Evolutionary conservation across 1,284 basidiomycete species (phyloP).

Genomic region (Phylloboletellus chloephorus): DNA sequence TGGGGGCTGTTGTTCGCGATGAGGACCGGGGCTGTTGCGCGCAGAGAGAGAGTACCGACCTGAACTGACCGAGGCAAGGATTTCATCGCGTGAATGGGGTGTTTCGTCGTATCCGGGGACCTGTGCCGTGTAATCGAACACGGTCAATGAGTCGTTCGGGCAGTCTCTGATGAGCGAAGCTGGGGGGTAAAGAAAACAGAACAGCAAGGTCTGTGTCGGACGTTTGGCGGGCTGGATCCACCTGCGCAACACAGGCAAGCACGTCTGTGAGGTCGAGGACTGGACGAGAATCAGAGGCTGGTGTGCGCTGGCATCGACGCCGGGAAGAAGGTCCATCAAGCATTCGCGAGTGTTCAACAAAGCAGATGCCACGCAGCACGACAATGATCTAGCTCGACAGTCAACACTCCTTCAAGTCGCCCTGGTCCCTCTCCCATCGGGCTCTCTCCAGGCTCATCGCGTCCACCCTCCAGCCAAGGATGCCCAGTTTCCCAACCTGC

Average conservation of each 20-base stretch:
- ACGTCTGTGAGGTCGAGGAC: conserved; percentile 59
- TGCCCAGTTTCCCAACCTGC: conserved; percentile 41
- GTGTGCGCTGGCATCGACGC: conserved; percentile 34
- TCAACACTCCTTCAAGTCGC: too few species aligned
- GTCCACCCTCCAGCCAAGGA: conserved; percentile 50
- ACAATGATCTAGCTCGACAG: too few species aligned
- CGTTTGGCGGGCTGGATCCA: conserved; percentile 31
- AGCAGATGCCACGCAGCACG: too few species aligned
- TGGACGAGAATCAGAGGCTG: conserved; percentile 57
- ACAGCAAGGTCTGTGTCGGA: conserved; percentile 41
- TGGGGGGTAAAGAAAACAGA: conserved; percentile 58
- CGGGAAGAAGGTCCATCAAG: conserved; percentile 36
- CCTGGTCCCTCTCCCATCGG: conserved; percentile 21
- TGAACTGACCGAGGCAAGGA: conserved; percentile 43
- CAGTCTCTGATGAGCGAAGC: conserved; percentile 32
- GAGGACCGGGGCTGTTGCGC: conserved; percentile 3
- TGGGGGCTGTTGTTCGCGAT: conserved; percentile 33
- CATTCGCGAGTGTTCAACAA: neutral
- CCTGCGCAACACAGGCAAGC: conserved; percentile 51
- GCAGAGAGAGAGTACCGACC: conserved; percentile 33
- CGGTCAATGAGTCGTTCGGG: conserved; percentile 28
- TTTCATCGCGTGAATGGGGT: conserved; percentile 32
- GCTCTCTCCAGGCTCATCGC: conserved; percentile 21
- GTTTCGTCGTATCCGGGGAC: conserved; percentile 52
- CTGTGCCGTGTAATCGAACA: conserved; percentile 48